phyloP scores from a whole-genome alignment of 768 basidiomycete species.

The Suillus occidentalis region DNA sequence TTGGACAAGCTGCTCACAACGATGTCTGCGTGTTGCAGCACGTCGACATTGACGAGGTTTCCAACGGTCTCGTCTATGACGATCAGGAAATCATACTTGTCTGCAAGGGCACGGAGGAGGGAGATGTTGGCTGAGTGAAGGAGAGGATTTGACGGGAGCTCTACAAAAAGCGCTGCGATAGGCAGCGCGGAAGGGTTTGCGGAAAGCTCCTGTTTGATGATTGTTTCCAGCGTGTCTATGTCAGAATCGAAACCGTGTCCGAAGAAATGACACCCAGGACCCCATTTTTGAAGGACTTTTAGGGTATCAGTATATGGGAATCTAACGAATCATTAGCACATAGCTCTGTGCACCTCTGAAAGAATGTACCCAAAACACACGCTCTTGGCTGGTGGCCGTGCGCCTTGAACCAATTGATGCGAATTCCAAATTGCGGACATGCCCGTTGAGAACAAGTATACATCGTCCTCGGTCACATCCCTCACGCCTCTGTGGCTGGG shows the following conservation, averaged over 20 bases:
- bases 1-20: constrained; percentile 92
- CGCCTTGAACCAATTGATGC: constrained; percentile 63
- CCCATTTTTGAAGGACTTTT: constrained; percentile 95
- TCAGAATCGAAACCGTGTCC: constrained; percentile 78
- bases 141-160: constrained; percentile 95
- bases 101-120: constrained; percentile 74
- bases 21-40: constrained; percentile 83
- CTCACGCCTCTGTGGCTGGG: constrained; percentile 69
- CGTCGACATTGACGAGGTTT: constrained; percentile 91
- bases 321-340: constrained; percentile 38
- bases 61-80: constrained; percentile 95
- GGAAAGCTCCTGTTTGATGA: constrained; percentile 50
- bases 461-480: constrained; percentile 79
- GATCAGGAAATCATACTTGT: constrained; percentile 84
- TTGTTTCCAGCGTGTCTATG: constrained; percentile 65
- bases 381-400: constrained; percentile 68
- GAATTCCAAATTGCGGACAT: constrained; percentile 96
- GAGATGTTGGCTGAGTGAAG: constrained; percentile 81
- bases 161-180: constrained; percentile 81
- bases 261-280: constrained; percentile 88
- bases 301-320: constrained; percentile 96
- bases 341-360: not conserved
- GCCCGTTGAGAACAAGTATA: constrained; percentile 83
- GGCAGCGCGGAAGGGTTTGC: constrained; percentile 50
- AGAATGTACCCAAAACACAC: constrained; percentile 86